A percentile compares a stretch with the other conserved stretches of the same genome.
Conservation (phyloP, 106 monocot genomes). For the Agapanthus africanus region DNA sequence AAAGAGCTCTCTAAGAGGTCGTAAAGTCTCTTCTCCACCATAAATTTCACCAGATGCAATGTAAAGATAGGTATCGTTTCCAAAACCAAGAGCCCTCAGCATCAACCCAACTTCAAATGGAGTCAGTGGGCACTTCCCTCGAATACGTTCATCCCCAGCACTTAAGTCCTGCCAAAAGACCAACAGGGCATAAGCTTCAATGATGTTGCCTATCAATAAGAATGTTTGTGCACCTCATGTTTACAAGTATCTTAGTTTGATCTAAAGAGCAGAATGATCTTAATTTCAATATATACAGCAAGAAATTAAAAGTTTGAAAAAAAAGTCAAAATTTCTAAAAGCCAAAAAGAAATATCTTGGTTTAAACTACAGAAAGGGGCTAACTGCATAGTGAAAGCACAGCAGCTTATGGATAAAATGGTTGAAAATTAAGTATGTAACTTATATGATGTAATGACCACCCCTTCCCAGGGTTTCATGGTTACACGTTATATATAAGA, state of each 20-base stretch:
- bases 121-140: slow-evolving; percentile 89
- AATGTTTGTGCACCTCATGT: neutral
- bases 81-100: slow-evolving; percentile 81
- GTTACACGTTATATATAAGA: neutral
- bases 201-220: neutral
- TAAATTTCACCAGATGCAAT: slow-evolving; percentile 95
- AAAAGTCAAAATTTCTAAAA: neutral
- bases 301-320: neutral
- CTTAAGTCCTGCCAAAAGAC: slow-evolving; percentile 54
- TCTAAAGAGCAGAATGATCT: neutral
- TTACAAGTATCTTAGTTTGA: neutral
- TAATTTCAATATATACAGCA: neutral
- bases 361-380: neutral
- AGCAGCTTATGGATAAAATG: neutral
- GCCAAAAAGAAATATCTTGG: slow-evolving; percentile 1
- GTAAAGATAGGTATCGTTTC: slow-evolving; percentile 70
- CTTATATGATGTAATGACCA: neutral
- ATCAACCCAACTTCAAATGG: slow-evolving; percentile 88
- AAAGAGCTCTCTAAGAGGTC: slow-evolving; percentile 71
- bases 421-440: neutral
- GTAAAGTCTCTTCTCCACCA: slow-evolving; percentile 70
- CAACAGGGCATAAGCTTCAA: neutral
- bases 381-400: neutral
- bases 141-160: slow-evolving; percentile 70
- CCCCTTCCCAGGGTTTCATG: neutral